Evolutionary conservation across 148 eudicot genomes (phyloP).

Genomic region (Chenopodium suecicum): DNA sequence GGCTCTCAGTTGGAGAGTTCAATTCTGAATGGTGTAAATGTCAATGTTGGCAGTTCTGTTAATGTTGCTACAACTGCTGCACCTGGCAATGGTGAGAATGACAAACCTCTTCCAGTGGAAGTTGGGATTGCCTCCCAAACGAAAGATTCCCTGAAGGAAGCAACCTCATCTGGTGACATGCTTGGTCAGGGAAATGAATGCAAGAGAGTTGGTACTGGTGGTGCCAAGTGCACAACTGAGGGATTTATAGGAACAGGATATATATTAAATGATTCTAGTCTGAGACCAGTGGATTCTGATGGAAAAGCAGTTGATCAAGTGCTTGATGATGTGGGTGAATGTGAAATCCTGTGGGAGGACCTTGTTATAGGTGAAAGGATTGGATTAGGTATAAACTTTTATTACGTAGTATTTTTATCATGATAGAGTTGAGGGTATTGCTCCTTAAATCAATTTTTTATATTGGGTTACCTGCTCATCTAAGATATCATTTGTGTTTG

Average conservation of each 20-base stretch:
- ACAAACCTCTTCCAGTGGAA: conserved; percentile 26
- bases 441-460: neutral
- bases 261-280: conserved; percentile 38
- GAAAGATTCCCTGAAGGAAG: conserved; percentile 25
- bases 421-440: neutral
- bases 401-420: neutral
- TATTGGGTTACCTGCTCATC: conserved; percentile 14
- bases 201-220: conserved; percentile 27
- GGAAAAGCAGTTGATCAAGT: conserved; percentile 50
- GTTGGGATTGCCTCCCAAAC: conserved; percentile 19
- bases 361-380: conserved; percentile 93
- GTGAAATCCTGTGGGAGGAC: conserved; percentile 97
- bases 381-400: conserved; percentile 71
- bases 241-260: conserved; percentile 42
- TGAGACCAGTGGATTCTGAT: conserved; percentile 31
- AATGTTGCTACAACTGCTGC: conserved; percentile 27
- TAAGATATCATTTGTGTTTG: conserved; percentile 3
- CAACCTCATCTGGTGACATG: conserved; percentile 26
- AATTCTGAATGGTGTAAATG: conserved; percentile 26
- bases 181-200: conserved; percentile 29
- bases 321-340: conserved; percentile 91
- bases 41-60: conserved; percentile 22
- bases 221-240: conserved; percentile 32
- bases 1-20: conserved; percentile 30
- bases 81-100: conserved; percentile 28